phyloP scores from a whole-genome alignment of 2,329 filamentous ascomycete species.

The Diaporthe vaccinii region DNA sequence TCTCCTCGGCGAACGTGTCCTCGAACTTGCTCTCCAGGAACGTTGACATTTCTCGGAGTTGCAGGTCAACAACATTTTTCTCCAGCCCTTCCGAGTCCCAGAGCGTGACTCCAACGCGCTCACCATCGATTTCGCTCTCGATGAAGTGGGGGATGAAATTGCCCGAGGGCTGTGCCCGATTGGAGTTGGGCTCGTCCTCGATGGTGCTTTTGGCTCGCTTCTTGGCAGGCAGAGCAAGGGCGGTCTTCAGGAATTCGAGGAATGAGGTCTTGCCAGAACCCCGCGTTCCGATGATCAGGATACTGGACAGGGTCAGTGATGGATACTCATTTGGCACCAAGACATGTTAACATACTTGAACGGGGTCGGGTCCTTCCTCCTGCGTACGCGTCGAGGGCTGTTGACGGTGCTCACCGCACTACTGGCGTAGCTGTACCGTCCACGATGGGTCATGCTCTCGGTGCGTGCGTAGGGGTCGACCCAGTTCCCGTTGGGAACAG shows the following conservation, averaged over 20 bases:
- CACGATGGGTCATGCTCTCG: conserved; percentile 97
- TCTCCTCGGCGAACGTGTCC: conserved; percentile 96
- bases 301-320: conserved; percentile 63
- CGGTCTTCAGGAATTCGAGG: conserved; percentile 92
- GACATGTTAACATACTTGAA: conserved; percentile 85
- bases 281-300: conserved; percentile 89
- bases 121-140: conserved; percentile 93
- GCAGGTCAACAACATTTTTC: conserved; percentile 94
- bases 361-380: conserved; percentile 96
- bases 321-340: conserved; percentile 5
- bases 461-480: conserved; percentile 85
- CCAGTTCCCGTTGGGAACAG: conserved; percentile 71
- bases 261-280: conserved; percentile 96
- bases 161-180: conserved; percentile 67
- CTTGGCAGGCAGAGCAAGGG: conserved; percentile 84
- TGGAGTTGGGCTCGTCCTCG: conserved; percentile 71
- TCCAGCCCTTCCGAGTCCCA: conserved; percentile 98
- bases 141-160: conserved; percentile 91
- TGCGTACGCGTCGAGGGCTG: conserved; percentile 89
- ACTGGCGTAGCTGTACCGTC: conserved; percentile 96
- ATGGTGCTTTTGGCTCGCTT: conserved; percentile 73
- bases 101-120: conserved; percentile 90
- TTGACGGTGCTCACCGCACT: conserved; percentile 92
- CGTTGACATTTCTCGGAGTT: conserved; percentile 89
- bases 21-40: conserved; percentile 99